A percentile compares a stretch with the other conserved stretches of the same genome.
Evolutionary conservation across 768 basidiomycete genomes (phyloP).

Genomic region (Serpula lacrymans): DNA sequence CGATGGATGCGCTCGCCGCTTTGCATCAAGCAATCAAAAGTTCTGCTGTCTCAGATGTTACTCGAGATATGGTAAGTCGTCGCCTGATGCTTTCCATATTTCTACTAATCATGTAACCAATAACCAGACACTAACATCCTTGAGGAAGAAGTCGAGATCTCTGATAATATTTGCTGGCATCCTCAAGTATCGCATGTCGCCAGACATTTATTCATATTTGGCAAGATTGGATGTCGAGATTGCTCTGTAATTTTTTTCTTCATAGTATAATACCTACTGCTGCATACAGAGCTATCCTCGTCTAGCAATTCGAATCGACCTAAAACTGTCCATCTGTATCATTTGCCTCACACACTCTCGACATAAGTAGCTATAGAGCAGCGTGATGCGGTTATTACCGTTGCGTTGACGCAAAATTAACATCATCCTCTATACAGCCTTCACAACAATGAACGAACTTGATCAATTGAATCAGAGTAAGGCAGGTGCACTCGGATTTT

Average conservation of each 20-base stretch:
- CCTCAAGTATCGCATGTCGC: slow-evolving; percentile 84
- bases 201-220: slow-evolving; percentile 86
- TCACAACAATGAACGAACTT: too few species aligned
- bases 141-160: slow-evolving; percentile 79
- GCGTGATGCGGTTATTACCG: too few species aligned
- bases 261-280: too few species aligned
- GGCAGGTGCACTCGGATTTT: too few species aligned
- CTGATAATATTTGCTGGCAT: slow-evolving; percentile 88
- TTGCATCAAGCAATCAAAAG: slow-evolving; percentile 77
- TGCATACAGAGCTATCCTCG: too few species aligned
- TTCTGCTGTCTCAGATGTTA: slow-evolving; percentile 68
- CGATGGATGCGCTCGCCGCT: slow-evolving; percentile 88
- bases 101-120: slow-evolving; percentile 14
- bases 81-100: slow-evolving; percentile 11
- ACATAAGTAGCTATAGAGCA: too few species aligned
- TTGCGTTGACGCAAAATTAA: too few species aligned
- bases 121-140: slow-evolving; percentile 54
- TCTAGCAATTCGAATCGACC: too few species aligned
- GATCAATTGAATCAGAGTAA: too few species aligned
- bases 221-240: slow-evolving; percentile 85
- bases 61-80: slow-evolving; percentile 66
- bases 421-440: too few species aligned
- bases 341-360: too few species aligned
- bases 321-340: too few species aligned
- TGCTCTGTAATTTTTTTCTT: slow-evolving; percentile 53